A percentile compares a stretch with the other conserved stretches of the same genome.
These are phyloP conservation scores for Hyphopichia pseudoburtonii DNA, from an alignment of 1,139 yeast genomes.

Conservation along the genomic window DNA sequence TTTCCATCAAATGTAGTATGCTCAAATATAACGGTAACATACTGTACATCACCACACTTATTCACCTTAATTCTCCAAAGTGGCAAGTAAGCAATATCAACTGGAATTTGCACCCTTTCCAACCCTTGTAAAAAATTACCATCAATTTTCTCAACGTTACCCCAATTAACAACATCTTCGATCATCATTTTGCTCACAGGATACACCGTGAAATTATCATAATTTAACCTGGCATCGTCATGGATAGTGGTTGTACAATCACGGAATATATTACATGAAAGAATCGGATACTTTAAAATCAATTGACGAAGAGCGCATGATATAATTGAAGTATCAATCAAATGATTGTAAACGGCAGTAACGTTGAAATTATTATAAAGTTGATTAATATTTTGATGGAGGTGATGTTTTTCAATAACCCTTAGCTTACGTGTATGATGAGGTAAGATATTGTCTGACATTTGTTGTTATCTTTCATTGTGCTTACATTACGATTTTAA, in stretches of 20 bases:
- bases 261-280: slow-evolving; percentile 20
- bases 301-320: slow-evolving; percentile 25
- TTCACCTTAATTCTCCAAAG: slow-evolving; percentile 22
- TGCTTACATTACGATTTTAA: too few species aligned
- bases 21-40: slow-evolving; percentile 28
- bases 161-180: slow-evolving; percentile 25
- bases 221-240: slow-evolving; percentile 9
- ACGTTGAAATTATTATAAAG: slow-evolving; percentile 30
- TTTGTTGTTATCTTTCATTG: too few species aligned
- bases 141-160: slow-evolving; percentile 14
- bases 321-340: slow-evolving; percentile 16
- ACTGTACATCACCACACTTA: slow-evolving; percentile 11
- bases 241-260: slow-evolving; percentile 3
- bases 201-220: slow-evolving; percentile 17
- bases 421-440: not conserved
- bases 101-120: too few species aligned
- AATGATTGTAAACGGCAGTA: slow-evolving; percentile 21
- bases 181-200: slow-evolving; percentile 20
- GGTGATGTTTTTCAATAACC: slow-evolving; percentile 23
- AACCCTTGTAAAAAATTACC: too few species aligned
- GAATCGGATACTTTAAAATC: slow-evolving; percentile 20
- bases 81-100: too few species aligned
- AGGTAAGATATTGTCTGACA: slow-evolving; percentile 1
- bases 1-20: slow-evolving; percentile 39
- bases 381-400: slow-evolving; percentile 23